Conservation (phyloP, 805 yeast species). For the Schizosaccharomyces lindneri region DNA sequence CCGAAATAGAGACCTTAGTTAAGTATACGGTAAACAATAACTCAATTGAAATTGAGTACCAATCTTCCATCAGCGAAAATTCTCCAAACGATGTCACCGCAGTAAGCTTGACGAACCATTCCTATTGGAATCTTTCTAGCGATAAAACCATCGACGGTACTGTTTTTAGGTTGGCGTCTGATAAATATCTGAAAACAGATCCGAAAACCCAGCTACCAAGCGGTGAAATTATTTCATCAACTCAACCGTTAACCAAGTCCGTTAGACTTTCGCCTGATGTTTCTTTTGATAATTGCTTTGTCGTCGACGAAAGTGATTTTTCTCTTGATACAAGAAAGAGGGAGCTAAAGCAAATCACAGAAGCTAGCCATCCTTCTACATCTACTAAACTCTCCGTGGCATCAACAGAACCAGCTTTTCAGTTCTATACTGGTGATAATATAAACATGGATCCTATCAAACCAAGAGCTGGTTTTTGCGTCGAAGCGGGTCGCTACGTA, state of each 20-base stretch:
- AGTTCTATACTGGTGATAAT: slow-evolving; percentile 35
- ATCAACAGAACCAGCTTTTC: slow-evolving; percentile 44
- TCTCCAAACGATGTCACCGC: slow-evolving; percentile 16
- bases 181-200: neutral
- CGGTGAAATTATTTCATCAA: slow-evolving; percentile 14
- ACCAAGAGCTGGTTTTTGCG: slow-evolving; percentile 29
- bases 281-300: slow-evolving; percentile 26
- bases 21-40: slow-evolving; percentile 20
- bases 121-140: slow-evolving; percentile 26
- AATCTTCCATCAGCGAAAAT: slow-evolving; percentile 16
- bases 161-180: neutral
- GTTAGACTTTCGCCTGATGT: slow-evolving; percentile 10
- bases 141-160: slow-evolving; percentile 16
- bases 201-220: slow-evolving; percentile 18
- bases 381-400: slow-evolving; percentile 19
- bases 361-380: slow-evolving; percentile 19
- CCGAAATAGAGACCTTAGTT: slow-evolving; percentile 24
- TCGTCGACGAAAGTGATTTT: slow-evolving; percentile 12
- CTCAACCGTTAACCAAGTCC: neutral
- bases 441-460: slow-evolving; percentile 4
- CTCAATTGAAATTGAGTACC: slow-evolving; percentile 24
- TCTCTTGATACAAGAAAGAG: slow-evolving; percentile 24
- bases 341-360: slow-evolving; percentile 12
- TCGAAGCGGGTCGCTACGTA: slow-evolving; percentile 36
- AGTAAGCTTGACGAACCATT: slow-evolving; percentile 36